These are phyloP conservation scores for Metschnikowia kunwiensis DNA, from an alignment of 805 yeast genomes.

Conservation along the genomic window DNA sequence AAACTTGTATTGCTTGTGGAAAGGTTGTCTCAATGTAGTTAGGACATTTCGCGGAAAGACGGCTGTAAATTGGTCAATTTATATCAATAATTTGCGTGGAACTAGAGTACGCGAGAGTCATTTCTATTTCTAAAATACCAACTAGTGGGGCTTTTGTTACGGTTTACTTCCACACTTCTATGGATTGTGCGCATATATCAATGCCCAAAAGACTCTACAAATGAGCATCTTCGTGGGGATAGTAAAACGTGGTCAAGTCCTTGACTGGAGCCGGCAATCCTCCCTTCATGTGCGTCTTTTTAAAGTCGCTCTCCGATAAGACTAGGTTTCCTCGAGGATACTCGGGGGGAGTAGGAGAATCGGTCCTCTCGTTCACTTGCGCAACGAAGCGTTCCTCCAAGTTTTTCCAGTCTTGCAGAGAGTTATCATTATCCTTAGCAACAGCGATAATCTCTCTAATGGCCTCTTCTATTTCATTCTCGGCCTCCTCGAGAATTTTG, in stretches of 20 bases:
- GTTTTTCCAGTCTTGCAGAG: slow-evolving; percentile 1
- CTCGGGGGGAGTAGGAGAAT: slow-evolving; percentile 31
- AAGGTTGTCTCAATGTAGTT: too few relatives aligned
- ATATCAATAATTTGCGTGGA: too few relatives aligned
- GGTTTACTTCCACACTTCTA: too few relatives aligned
- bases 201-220: too few relatives aligned
- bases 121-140: too few relatives aligned
- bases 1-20: too few relatives aligned
- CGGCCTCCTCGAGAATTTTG: slow-evolving; percentile 8
- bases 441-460: slow-evolving; percentile 15
- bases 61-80: too few relatives aligned
- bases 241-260: slow-evolving; percentile 26
- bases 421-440: background rate
- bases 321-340: slow-evolving; percentile 52
- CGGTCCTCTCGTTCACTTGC: slow-evolving; percentile 18
- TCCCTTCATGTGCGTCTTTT: slow-evolving; percentile 50
- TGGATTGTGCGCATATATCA: too few relatives aligned
- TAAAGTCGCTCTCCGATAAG: slow-evolving; percentile 51
- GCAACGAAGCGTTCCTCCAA: slow-evolving; percentile 11
- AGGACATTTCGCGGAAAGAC: too few relatives aligned
- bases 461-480: slow-evolving; percentile 15
- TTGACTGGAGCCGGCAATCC: slow-evolving; percentile 57
- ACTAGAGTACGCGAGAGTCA: too few relatives aligned
- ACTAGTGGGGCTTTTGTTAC: too few relatives aligned
- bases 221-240: slow-evolving; percentile 21